Evolutionary conservation across 1,284 basidiomycete genomes (phyloP).

Genomic region (Bondarzewia mesenterica): DNA sequence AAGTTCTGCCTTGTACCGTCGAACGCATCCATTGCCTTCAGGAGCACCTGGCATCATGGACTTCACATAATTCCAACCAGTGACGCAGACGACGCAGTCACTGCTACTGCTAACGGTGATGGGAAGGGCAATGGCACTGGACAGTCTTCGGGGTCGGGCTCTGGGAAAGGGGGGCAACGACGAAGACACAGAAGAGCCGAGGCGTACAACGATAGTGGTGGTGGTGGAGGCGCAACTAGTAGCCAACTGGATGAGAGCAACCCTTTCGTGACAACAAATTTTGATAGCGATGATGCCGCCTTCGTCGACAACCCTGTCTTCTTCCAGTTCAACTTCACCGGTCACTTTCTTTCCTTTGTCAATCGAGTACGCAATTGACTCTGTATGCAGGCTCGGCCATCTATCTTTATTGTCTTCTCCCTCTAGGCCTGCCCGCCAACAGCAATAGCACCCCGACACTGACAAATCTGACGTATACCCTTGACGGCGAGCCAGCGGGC

Average conservation of each 20-base stretch:
- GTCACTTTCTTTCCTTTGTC: constrained; percentile 19
- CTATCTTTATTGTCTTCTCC: constrained; percentile 24
- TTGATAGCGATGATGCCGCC: constrained; percentile 29
- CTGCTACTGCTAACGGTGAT: not conserved
- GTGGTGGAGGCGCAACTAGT: constrained; percentile 3
- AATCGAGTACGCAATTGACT: constrained; percentile 1
- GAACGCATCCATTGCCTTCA: constrained; percentile 19
- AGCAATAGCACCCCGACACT: constrained; percentile 23
- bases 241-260: constrained; percentile 12
- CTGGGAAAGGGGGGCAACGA: no score
- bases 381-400: constrained; percentile 22
- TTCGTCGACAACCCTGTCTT: constrained; percentile 32
- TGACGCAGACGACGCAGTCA: constrained; percentile 19
- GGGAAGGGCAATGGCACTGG: not conserved
- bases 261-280: constrained; percentile 18
- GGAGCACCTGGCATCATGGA: constrained; percentile 35
- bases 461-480: constrained; percentile 26
- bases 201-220: constrained; percentile 19
- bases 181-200: constrained; percentile 19
- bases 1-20: constrained; percentile 25
- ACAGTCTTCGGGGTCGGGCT: no score
- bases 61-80: constrained; percentile 25
- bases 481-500: constrained; percentile 21
- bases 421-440: constrained; percentile 18
- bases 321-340: constrained; percentile 39